A percentile compares a stretch with the other conserved stretches of the same genome.
Conservation (phyloP, 768 basidiomycete species). For the Sporobolomyces roseus region DNA sequence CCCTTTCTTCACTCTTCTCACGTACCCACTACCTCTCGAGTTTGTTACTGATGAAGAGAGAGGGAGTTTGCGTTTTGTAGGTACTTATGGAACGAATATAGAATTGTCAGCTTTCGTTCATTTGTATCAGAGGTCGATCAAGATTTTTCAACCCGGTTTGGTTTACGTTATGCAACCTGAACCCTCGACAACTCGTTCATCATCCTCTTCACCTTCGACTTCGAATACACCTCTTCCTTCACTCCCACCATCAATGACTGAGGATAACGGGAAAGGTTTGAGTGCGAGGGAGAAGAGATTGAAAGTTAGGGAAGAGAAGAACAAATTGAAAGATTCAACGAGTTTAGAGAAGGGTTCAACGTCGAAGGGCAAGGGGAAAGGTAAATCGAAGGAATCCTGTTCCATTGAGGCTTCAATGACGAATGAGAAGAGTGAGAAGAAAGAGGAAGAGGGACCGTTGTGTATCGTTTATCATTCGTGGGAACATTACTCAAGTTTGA, state of each 20-base stretch:
- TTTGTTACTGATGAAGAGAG: too few relatives aligned
- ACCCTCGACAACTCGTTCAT: conserved; percentile 9
- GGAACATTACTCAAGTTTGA: conserved; percentile 93
- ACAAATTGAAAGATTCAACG: conserved; percentile 34
- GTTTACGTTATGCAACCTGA: conserved; percentile 78
- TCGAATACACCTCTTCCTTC: background rate
- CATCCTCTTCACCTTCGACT: background rate
- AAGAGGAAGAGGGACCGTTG: conserved; percentile 47
- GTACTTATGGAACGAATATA: conserved; percentile 85
- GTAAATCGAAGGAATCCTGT: conserved; percentile 25
- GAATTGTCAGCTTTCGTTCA: conserved; percentile 91
- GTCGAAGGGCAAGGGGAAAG: conserved; percentile 28
- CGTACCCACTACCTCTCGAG: background rate
- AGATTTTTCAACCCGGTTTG: conserved; percentile 86
- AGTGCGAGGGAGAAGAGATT: conserved; percentile 52
- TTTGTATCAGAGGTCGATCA: conserved; percentile 70
- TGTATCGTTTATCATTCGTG: conserved; percentile 71
- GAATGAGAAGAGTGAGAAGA: background rate
- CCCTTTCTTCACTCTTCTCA: too few relatives aligned
- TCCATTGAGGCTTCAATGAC: background rate
- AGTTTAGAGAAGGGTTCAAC: too few relatives aligned
- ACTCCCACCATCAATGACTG: background rate
- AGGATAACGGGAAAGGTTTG: conserved; percentile 21
- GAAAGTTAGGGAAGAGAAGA: conserved; percentile 48
- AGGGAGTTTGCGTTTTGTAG: too few relatives aligned